Evolutionary conservation across 371 early-diverging fungal species (phyloP), one percentile per base, ranked within the genome.

Genomic region (Funneliformis caledonium): DNA sequence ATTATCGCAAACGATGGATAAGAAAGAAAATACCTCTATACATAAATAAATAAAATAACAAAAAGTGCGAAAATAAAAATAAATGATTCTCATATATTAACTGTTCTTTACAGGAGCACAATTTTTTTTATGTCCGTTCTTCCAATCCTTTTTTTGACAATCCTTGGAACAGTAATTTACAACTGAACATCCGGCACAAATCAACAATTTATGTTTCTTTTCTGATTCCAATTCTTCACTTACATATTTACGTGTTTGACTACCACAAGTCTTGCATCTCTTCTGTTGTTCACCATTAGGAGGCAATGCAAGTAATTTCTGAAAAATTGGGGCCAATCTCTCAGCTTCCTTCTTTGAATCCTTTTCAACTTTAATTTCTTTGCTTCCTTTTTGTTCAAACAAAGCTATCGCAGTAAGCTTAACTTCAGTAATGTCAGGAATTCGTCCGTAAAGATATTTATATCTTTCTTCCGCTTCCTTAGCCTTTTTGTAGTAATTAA

Each of bases 91-190:
- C 37, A 37, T 56, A 19, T 56, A 56, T 56, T 56, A 56, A 7
- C 19, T 16, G 56, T 7, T 56, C 31, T 72, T 72, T 14, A 45
- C 47, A 31, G 50, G 8, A 65, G 65, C 86, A 82, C 90, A 89
- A 37, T 64, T 82, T 69, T 77, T 47, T 76, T 88, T 89, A 72
- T 89, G 90, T 43, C 82, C 83, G 12, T 81, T 76, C 81, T 86
- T 88, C 68, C 85, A 90, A 70, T 90, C 88, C 31, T 80, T 82
- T 10, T 87, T 86, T 80, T 90, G 90, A 67, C 90, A 90, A 22
- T 90, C 89, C 81, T 87, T 87, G 69, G 86, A 86, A 77, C 90
- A 90, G 68, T 90, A 90, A 86, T 89, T 89, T 62, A 87, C 88
- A 64, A 84, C 83, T 76, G 80, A 82, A 80, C 90, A 90, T n/a